Evolutionary conservation across 139 green algal species (phyloP), one percentile per base, ranked within the genome.

Genomic region (Gonium pectorale): DNA sequence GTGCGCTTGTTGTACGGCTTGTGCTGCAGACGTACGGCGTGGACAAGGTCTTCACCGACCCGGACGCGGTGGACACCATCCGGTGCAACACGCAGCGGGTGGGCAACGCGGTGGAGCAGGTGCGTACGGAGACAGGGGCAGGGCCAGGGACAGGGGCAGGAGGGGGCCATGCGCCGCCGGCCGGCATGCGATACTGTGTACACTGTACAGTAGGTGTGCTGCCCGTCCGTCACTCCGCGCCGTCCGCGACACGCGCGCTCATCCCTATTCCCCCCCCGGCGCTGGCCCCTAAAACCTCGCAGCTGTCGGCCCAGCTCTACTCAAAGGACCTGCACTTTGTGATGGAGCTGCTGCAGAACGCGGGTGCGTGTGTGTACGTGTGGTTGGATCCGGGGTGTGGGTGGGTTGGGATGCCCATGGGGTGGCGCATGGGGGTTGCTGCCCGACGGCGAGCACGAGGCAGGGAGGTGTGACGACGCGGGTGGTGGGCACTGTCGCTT

Each of bases 301-400:
- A 81, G 78, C 60, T 90, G 29, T 70, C 73, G 8, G 41, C 31
- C 9, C 73, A 88, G 63, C 74, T 90, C 4, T 90, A 90, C 74
- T 52, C 33, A 49, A 85, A 85, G 22, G 86, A 86, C 75, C 66
- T 77, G 19, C 88, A 92, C 81, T 92, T 92, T 37, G 64, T 92
- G 7, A 51, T 92, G 67, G 88, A 92, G 86, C 78, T 92, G 49
- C 79, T 92, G 17, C 88, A 90, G 29, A 90, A 90, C 67, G 86
- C 86, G 35, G 79, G 78, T 85, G 78, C 5, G 70, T 63, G 44
- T 13, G 46, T n/a, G n/a, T n/a, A n/a, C n/a, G n/a, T n/a, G n/a
- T n/a, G n/a, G n/a, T n/a, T n/a, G n/a, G n/a, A n/a, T n/a, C n/a
- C n/a, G n/a, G n/a, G n/a, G n/a, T n/a, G n/a, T n/a, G n/a, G n/a